Base-by-base conservation (phyloP, 176 grass and related monocot species). In the Thalia dealbata region DNA sequence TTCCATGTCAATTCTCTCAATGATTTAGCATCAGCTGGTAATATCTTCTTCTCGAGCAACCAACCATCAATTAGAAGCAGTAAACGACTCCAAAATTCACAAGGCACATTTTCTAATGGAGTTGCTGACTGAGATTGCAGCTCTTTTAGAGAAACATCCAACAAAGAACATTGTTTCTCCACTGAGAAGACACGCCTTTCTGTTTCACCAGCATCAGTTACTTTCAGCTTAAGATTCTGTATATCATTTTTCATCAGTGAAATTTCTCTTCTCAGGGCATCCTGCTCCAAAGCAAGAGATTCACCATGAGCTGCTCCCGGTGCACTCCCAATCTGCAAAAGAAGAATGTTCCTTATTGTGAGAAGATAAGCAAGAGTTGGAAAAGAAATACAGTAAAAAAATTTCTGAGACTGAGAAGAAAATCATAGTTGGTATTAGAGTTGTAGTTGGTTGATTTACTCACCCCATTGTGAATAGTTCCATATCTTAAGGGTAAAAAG, bases 11-110 rank as follows among this genome's bases (percentile, higher is more conserved):
- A 83, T 83, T 88, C 83, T 75, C 89, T 81, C 46, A 97, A 79
- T 14, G 73, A 73, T 42, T 76, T 83, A 75, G 87, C 82, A 82
- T 92, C 87, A 52, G 69, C 79, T 35, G 44, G 54, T 70, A 87
- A 83, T 78, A 97, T 81, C 79, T 90, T 97, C 78, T 92, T 97
- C 73, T 97, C 93, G 74, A 97, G 84, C 12, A 88, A 92, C 93
- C 87, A 97, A 30, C 93, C 81, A 71, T 97, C 93, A 82, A 86
- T 87, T 76, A 88, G 45, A 73, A 97, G 84, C 52, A 74, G 82
- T 61, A 97, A 86, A 67, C 62, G 84, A 75, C 93, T 97, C 93
- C 93, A 97, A 29, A 97, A 80, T 73, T 88, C 81, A 13, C 59
- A 81, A 46, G 93, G 78, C 77, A 91, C 73, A 77, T 85, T 82